Evolutionary conservation across 352 stramenopile species (phyloP).

Genomic region (Pythium catenulatum): DNA sequence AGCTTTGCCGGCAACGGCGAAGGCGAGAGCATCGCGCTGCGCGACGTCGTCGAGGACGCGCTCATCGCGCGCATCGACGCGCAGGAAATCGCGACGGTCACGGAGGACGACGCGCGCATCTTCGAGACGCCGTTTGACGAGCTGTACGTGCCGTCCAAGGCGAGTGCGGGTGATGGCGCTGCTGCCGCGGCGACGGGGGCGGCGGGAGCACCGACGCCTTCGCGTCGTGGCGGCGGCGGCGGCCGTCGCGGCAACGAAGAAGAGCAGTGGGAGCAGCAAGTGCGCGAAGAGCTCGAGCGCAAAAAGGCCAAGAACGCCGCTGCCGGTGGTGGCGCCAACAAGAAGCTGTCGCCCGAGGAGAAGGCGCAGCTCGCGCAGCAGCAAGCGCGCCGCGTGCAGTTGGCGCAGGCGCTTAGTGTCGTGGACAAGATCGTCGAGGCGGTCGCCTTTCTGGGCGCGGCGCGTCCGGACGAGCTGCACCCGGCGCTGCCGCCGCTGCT

Average conservation of each 20-base stretch:
- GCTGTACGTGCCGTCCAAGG: slow-evolving; percentile 81
- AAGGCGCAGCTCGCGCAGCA: slow-evolving; percentile 78
- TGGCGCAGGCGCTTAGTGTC: slow-evolving; percentile 70
- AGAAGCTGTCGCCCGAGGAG: slow-evolving; percentile 79
- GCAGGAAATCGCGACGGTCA: slow-evolving; percentile 74
- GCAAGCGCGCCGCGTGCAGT: slow-evolving; percentile 71
- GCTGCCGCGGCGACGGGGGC: slow-evolving; percentile 43
- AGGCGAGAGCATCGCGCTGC: slow-evolving; percentile 83
- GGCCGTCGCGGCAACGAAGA: slow-evolving; percentile 83
- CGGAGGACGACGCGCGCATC: slow-evolving; percentile 77
- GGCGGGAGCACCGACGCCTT: too few species aligned
- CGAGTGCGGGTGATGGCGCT: slow-evolving; percentile 64
- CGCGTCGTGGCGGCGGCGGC: slow-evolving; percentile 67
- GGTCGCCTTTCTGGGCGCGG: slow-evolving; percentile 76
- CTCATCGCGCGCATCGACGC: slow-evolving; percentile 76
- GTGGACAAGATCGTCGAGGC: slow-evolving; percentile 79
- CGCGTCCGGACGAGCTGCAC: slow-evolving; percentile 84
- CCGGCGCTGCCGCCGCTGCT: slow-evolving; percentile 84
- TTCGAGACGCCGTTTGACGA: slow-evolving; percentile 84
- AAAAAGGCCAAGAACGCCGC: slow-evolving; percentile 79
- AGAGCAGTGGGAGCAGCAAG: slow-evolving; percentile 91
- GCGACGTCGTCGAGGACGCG: slow-evolving; percentile 81
- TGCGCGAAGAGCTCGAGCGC: slow-evolving; percentile 87
- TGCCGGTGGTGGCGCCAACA: slow-evolving; percentile 1
- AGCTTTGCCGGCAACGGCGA: slow-evolving; percentile 90